These are phyloP conservation scores for Salix udensis DNA, from an alignment of 345 rosid genomes.

Conservation along the genomic window DNA sequence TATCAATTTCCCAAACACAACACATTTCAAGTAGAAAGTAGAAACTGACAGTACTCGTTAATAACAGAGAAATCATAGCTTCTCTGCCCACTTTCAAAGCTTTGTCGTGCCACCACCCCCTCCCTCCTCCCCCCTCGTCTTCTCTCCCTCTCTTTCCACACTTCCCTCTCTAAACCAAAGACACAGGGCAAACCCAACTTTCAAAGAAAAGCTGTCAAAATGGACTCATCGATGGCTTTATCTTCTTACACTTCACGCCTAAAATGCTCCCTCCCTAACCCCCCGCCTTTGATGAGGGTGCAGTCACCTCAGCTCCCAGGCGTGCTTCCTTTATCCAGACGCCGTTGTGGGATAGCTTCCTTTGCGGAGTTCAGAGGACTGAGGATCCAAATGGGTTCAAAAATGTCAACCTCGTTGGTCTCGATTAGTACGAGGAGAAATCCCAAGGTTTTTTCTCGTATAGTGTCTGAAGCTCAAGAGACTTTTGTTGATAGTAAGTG, in stretches of 20 bases:
- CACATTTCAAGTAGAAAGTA: neutral
- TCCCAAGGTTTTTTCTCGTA: constrained; percentile 31
- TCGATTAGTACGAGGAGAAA: constrained; percentile 28
- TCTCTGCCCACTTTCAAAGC: neutral
- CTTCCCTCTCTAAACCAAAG: neutral
- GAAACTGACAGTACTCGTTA: neutral
- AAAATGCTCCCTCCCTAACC: constrained; percentile 25
- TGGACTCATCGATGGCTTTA: constrained; percentile 12
- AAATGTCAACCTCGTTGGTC: constrained; percentile 13
- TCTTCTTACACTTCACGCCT: constrained; percentile 27
- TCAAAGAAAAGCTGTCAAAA: neutral
- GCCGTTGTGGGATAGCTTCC: constrained; percentile 16
- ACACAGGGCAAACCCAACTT: neutral
- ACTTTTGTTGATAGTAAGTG: constrained; percentile 46
- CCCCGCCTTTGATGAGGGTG: constrained; percentile 13
- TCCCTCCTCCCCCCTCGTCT: neutral
- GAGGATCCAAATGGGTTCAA: constrained; percentile 36
- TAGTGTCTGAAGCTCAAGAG: constrained; percentile 58
- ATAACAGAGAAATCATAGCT: neutral
- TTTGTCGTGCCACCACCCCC: neutral
- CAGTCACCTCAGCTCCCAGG: constrained; percentile 1
- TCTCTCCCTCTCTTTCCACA: neutral
- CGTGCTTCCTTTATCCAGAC: constrained; percentile 15
- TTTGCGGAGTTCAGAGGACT: constrained; percentile 45
- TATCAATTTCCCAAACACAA: no score